Evolutionary conservation across 176 grass and related monocot species (phyloP), one percentile per base, ranked within the genome.

Genomic region (Oryza glaberrima): DNA sequence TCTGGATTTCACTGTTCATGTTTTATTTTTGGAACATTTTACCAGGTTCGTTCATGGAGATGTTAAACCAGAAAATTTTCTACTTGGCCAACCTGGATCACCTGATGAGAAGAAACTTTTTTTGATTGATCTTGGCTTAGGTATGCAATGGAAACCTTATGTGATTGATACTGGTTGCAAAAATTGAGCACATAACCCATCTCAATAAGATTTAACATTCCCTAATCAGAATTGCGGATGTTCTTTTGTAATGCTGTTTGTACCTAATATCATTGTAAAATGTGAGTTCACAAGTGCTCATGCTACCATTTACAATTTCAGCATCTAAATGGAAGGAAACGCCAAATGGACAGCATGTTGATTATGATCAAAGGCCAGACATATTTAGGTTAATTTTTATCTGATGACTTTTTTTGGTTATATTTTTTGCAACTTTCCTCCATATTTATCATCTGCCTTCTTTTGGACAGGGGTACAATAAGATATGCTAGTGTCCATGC

Each of bases 401-500:
- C 52, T 44, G 14, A 72, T 40, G 73, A 22, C 20, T 10, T 23
- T 23, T 63, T n/a, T 63, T 44, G 7, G 52, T 11, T 65, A 5
- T 71, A 5, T 23, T 56, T 56, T 86, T 40, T 82, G 70, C 43
- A 86, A 63, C 35, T 90, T 46, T n/a, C 78, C 56, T 71, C 14
- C 40, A 60, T 75, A 47, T 82, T 72, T 43, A 58, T 9, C 16
- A 45, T n/a, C 78, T 89, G 40, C 60, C 14, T 40, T 81, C 48
- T 79, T 77, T 84, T 74, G 9, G 30, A 47, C 84, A 98, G 95
- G 77, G 95, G 95, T 26, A 98, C 95, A 85, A 95, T 98, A 90
- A 98, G 95, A 88, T 98, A 98, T 72, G 95, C 95, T 80, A 98
- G 95, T 83, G 95, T 95, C 38, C 95, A 98, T 93, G 95, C 95